Evolutionary conservation across 768 basidiomycete genomes (phyloP), one percentile per base, ranked within the genome.

Genomic region (Gloeophyllum trabeum): DNA sequence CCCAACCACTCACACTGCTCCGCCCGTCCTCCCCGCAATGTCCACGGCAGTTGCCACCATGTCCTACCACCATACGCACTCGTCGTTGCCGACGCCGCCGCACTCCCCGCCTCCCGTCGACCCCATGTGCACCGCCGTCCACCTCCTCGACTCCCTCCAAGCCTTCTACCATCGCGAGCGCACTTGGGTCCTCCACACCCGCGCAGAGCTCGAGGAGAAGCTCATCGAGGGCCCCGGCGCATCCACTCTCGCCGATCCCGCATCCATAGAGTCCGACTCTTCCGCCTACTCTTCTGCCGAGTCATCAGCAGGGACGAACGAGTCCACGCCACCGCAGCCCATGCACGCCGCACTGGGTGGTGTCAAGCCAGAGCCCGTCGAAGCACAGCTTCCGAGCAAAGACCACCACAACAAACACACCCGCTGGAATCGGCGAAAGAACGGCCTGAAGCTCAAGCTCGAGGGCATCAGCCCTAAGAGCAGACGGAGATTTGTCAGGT

Each of bases 151-250:
- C 50, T 70, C 72, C 21, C 74, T 85, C 40, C 67, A 77, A 32
- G 62, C 69, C 4, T 82, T 78, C 51, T 85, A 84, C 56, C 74
- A 80, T 54, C 71, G 75, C 48, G 79, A 83, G 59, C 75, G 75
- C 28, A 74, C 71, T 62, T 84, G 81, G 79, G 71, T 82, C 4
- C 74, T 77, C 47, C 75, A 75, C 43, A 77, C 76, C 38, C 75
- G 79, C 30, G 73, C 73, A 14, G 63, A 66, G 39, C 70, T 82
- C 48, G 75, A 79, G 57, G 63, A 70, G 53, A 66, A 69, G 35
- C 49, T 65, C 37, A 39, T 43, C 40, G 23, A 43, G 35, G 53
- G 48, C 25, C 55, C 56, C 45, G 58, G 58, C 48, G 53, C 51
- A 6, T 35, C 56, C 0, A 47, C 46, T n/a, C n/a, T 16, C 13